Percentiles rank a stretch among this genome's conserved stretches.
Evolutionary conservation across 2,329 filamentous ascomycete genomes (phyloP).

Genomic region (Pseudocercospora musae): DNA sequence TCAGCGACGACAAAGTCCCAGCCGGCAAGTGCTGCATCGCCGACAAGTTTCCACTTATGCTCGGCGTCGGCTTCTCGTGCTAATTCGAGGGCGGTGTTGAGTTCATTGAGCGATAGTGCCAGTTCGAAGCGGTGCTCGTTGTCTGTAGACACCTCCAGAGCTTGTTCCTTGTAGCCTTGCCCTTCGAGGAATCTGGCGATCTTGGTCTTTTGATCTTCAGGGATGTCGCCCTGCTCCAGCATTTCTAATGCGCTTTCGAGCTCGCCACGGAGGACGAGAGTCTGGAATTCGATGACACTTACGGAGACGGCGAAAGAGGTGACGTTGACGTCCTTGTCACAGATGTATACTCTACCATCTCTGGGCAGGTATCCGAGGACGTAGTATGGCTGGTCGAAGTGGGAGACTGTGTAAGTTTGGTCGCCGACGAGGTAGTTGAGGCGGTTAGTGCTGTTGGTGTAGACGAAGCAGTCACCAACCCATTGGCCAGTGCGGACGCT

Average conservation of each 20-base stretch:
- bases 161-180: constrained; percentile 93
- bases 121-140: constrained; percentile 96
- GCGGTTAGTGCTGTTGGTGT: constrained; percentile 94
- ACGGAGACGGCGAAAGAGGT: constrained; percentile 89
- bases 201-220: constrained; percentile 93
- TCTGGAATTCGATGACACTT: constrained; percentile 94
- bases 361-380: constrained; percentile 91
- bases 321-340: constrained; percentile 91
- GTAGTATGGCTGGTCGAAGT: constrained; percentile 95
- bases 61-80: constrained; percentile 81
- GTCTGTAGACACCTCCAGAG: constrained; percentile 90
- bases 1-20: constrained; percentile 89
- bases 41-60: constrained; percentile 98
- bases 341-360: constrained; percentile 91
- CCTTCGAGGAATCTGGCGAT: constrained; percentile 96
- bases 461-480: constrained; percentile 98
- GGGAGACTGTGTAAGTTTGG: constrained; percentile 94
- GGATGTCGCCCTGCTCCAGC: constrained; percentile 66
- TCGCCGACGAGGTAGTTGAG: constrained; percentile 97
- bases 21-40: constrained; percentile 78
- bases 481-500: constrained; percentile 92
- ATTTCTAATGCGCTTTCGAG: constrained; percentile 87
- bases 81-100: constrained; percentile 80
- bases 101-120: constrained; percentile 74
- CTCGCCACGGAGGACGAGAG: constrained; percentile 86